Percentiles rank a stretch among this genome's conserved stretches.
Conservation (phyloP, 1,284 basidiomycete genomes). For the Austroboletus novae-zelandiae region DNA sequence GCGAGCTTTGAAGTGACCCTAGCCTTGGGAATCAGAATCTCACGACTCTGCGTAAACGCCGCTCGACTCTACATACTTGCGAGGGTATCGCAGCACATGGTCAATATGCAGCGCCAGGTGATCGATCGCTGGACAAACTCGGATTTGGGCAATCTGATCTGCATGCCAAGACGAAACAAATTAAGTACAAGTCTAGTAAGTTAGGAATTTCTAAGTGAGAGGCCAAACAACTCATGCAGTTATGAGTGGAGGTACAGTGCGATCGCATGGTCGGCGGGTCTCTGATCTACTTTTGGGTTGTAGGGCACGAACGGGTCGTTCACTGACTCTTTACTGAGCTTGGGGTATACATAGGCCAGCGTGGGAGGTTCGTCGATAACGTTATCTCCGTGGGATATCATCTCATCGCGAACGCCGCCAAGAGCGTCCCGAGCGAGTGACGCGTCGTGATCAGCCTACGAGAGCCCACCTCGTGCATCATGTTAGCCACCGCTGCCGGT, state of each 20-base stretch:
- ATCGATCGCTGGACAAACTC: too few relatives aligned
- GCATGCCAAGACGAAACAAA: too few relatives aligned
- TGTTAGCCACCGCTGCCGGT: conserved; percentile 31
- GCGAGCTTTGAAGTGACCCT: too few relatives aligned
- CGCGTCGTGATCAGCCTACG: conserved; percentile 19
- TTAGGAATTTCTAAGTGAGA: too few relatives aligned
- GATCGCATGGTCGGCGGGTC: background rate
- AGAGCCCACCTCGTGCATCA: conserved; percentile 31
- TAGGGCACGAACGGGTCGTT: background rate
- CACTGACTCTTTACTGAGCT: background rate
- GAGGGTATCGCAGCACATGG: too few relatives aligned
- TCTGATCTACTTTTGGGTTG: background rate
- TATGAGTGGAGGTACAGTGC: background rate
- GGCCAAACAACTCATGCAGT: too few relatives aligned
- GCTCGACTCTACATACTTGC: too few relatives aligned
- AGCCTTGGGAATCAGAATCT: too few relatives aligned
- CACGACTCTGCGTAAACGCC: too few relatives aligned
- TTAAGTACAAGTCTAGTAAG: too few relatives aligned
- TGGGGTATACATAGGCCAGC: background rate
- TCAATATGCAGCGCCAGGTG: too few relatives aligned
- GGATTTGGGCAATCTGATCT: too few relatives aligned
- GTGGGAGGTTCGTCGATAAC: background rate
- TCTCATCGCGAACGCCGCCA: conserved; percentile 6
- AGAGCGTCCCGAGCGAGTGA: background rate
- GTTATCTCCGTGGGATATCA: background rate